Evolutionary conservation across 176 grass and related monocot genomes (phyloP), one percentile per base, ranked within the genome.

Genomic region (Zea luxurians): DNA sequence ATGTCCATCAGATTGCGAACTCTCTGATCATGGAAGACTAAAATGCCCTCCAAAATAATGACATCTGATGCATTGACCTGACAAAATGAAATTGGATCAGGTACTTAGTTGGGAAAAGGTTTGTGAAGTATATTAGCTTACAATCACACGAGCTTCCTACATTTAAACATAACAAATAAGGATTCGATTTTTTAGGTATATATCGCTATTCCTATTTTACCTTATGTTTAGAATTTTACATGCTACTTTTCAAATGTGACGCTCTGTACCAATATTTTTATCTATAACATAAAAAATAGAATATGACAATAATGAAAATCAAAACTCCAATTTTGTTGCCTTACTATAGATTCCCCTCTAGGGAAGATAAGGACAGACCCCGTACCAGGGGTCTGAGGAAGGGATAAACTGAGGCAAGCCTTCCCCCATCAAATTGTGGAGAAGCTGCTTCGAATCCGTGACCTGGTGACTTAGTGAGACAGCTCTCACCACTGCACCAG

Each of bases 41-140:
- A 85, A 87, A 99, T 99, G 27, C 96, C 96, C 68, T 99, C 96
- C 88, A 99, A 91, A 81, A 99, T 99, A 43, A 99, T 95, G 55
- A 99, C 96, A 91, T 99, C 92, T 66, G 96, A 99, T 83, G 87
- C 92, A 83, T 99, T 99, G 59, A 99, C 96, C 96, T 99, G 78
- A 13, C 47, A 89, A 83, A 87, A 78, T 42, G 27, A 85, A 61
- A 21, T 37, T 62, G 21, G 18, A 68, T 0, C 18, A 61, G 10
- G 52, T 13, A 20, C 17, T 84, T 84, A 65, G 34, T 44, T 59
- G 63, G 54, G 34, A 66, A 80, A 73, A 71, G 20, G 2, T 4
- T 15, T n/a, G 43, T 7, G 63, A 43, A n/a, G 40, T 55, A 36
- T 65, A 64, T 18, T 17, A 36, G 16, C 0, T 36, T 61, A 47